A percentile compares a stretch with the other conserved stretches of the same genome.
phyloP scores from a whole-genome alignment of 202 grass and related monocot species.

The Carex sylvatica region DNA sequence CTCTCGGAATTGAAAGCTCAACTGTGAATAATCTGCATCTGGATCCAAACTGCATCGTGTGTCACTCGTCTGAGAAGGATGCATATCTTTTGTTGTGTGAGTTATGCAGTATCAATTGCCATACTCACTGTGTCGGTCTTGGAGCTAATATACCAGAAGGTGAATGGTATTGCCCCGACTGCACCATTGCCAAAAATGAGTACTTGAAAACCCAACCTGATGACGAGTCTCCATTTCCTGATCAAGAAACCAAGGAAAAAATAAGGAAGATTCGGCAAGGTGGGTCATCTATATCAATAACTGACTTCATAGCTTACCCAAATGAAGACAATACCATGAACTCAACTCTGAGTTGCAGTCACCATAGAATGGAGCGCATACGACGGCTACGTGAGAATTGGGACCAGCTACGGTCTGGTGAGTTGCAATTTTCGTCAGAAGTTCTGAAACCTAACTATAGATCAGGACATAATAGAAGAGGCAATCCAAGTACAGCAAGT shows the following conservation, averaged over 20 bases:
- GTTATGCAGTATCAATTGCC: constrained; percentile 50
- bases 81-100: constrained; percentile 62
- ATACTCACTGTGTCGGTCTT: constrained; percentile 63
- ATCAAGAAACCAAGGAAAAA: constrained; percentile 32
- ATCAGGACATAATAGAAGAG: constrained; percentile 16
- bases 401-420: constrained; percentile 46
- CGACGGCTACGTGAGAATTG: constrained; percentile 54
- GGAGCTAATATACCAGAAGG: constrained; percentile 49
- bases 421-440: constrained; percentile 39
- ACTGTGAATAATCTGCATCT: not conserved
- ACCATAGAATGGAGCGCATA: constrained; percentile 44
- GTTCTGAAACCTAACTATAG: not conserved
- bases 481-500: not conserved
- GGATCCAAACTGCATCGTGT: constrained; percentile 48
- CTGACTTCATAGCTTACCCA: constrained; percentile 20
- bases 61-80: constrained; percentile 44
- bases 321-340: not conserved
- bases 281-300: constrained; percentile 27
- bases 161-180: constrained; percentile 87
- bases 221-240: constrained; percentile 7
- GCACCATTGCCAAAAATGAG: constrained; percentile 38
- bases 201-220: constrained; percentile 44
- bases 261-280: constrained; percentile 18
- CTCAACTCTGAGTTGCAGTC: constrained; percentile 36
- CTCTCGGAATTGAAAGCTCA: constrained; percentile 44